Evolutionary conservation across 1,139 yeast species (phyloP).

Genomic region (Lodderomyces theae): DNA sequence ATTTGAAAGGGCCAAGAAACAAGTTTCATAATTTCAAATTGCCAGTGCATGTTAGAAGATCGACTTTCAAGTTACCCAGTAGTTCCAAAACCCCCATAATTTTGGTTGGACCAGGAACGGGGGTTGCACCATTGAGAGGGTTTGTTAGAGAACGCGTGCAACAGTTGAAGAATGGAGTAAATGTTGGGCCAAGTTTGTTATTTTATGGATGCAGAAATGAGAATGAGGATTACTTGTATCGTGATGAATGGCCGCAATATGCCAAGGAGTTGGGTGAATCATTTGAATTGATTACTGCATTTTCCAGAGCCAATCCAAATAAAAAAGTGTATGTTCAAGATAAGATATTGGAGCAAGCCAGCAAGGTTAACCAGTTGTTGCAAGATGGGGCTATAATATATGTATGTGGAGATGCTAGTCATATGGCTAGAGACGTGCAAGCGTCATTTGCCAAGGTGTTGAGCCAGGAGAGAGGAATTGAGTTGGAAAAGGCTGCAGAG

Average conservation of each 20-base stretch:
- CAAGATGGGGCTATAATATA: conserved; percentile 81
- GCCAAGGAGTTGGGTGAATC: conserved; percentile 59
- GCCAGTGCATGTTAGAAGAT: conserved; percentile 92
- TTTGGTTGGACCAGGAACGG: conserved; percentile 97
- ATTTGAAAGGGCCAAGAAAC: conserved; percentile 78
- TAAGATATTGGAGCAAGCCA: conserved; percentile 58
- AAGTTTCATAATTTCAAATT: conserved; percentile 55
- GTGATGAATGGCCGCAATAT: conserved; percentile 81
- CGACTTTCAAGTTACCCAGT: conserved; percentile 91
- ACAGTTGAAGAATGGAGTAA: conserved; percentile 41
- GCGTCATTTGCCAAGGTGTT: conserved; percentile 63
- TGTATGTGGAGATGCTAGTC: conserved; percentile 96
- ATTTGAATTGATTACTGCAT: conserved; percentile 77
- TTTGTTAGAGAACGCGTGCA: conserved; percentile 77
- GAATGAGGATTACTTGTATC: conserved; percentile 74
- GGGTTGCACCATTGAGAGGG: conserved; percentile 97
- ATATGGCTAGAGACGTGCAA: conserved; percentile 97
- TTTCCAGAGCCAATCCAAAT: conserved; percentile 66
- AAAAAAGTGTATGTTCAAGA: conserved; percentile 89
- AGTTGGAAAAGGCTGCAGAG: conserved; percentile 70
- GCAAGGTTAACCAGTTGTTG: conserved; percentile 56
- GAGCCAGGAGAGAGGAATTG: conserved; percentile 54
- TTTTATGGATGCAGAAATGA: conserved; percentile 85
- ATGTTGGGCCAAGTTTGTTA: conserved; percentile 69
- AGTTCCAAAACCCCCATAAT: conserved; percentile 82